Percentiles rank a stretch among this genome's conserved stretches.
These are phyloP conservation scores for Russula earlei DNA, from an alignment of 768 basidiomycete genomes.

Conservation along the genomic window DNA sequence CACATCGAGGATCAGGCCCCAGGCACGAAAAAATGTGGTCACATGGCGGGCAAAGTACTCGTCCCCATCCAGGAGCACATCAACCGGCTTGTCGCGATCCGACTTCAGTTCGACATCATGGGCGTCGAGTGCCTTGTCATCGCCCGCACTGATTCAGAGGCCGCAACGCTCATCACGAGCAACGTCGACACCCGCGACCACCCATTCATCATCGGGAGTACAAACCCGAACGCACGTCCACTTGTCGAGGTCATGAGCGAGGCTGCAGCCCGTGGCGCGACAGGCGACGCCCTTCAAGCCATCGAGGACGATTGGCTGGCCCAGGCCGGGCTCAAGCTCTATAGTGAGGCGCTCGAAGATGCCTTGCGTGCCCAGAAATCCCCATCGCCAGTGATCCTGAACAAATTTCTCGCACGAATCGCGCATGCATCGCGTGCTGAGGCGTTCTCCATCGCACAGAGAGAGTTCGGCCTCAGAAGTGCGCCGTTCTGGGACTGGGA, in stretches of 20 bases:
- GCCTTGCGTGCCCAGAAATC: slow-evolving; percentile 54
- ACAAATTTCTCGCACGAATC: slow-evolving; percentile 54
- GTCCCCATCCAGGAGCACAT: slow-evolving; percentile 98
- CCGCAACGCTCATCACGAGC: slow-evolving; percentile 91
- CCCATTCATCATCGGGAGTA: slow-evolving; percentile 88
- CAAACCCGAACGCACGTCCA: slow-evolving; percentile 60
- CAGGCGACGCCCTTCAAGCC: slow-evolving; percentile 70
- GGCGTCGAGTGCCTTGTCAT: slow-evolving; percentile 91
- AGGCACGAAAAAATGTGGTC: slow-evolving; percentile 93
- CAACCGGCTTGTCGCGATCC: slow-evolving; percentile 94
- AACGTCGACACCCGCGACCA: slow-evolving; percentile 99
- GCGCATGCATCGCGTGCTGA: slow-evolving; percentile 59
- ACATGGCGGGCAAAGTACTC: slow-evolving; percentile 94
- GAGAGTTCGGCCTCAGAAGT: slow-evolving; percentile 61
- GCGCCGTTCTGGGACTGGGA: slow-evolving; percentile 95
- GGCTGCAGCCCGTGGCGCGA: slow-evolving; percentile 74
- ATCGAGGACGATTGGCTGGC: slow-evolving; percentile 84
- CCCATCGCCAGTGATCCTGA: slow-evolving; percentile 36
- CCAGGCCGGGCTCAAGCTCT: slow-evolving; percentile 71
- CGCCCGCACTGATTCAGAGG: slow-evolving; percentile 94
- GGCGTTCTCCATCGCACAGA: slow-evolving; percentile 67
- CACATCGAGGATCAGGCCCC: slow-evolving; percentile 98
- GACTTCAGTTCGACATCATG: slow-evolving; percentile 97
- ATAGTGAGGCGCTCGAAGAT: slow-evolving; percentile 59
- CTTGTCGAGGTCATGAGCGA: slow-evolving; percentile 75